Evolutionary conservation across 176 grass and related monocot genomes (phyloP).

Genomic region (Saccharum spontaneum): DNA sequence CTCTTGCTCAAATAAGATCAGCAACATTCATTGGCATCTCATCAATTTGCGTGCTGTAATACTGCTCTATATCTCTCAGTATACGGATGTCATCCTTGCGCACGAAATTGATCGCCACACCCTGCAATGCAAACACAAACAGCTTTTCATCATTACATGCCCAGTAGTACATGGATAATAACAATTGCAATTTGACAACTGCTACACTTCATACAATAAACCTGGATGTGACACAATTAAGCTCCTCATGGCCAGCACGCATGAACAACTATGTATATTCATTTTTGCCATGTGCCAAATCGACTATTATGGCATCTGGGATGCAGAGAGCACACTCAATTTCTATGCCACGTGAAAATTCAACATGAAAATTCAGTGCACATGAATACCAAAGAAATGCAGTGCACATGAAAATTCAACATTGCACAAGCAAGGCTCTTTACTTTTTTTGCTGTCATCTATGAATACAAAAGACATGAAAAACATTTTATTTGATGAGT

Average conservation of each 20-base stretch:
- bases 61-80: slow-evolving; percentile 93
- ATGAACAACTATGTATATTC: neutral
- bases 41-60: slow-evolving; percentile 99
- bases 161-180: neutral
- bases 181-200: neutral
- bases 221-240: neutral
- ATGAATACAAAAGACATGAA: neutral
- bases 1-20: slow-evolving; percentile 68
- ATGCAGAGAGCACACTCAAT: neutral
- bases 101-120: slow-evolving; percentile 98
- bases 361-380: neutral
- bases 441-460: neutral
- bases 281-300: neutral
- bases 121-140: slow-evolving; percentile 39
- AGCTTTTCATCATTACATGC: neutral
- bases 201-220: neutral
- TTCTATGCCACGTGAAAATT: neutral
- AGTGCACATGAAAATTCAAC: too few species aligned
- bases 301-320: neutral
- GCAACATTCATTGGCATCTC: slow-evolving; percentile 99
- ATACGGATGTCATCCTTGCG: slow-evolving; percentile 96
- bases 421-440: neutral
- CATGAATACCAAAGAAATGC: neutral
- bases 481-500: neutral
- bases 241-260: neutral